Percentiles rank a stretch among this genome's conserved stretches.
phyloP scores from a whole-genome alignment of 768 basidiomycete genomes.

The Neoboletus subvelutipes region DNA sequence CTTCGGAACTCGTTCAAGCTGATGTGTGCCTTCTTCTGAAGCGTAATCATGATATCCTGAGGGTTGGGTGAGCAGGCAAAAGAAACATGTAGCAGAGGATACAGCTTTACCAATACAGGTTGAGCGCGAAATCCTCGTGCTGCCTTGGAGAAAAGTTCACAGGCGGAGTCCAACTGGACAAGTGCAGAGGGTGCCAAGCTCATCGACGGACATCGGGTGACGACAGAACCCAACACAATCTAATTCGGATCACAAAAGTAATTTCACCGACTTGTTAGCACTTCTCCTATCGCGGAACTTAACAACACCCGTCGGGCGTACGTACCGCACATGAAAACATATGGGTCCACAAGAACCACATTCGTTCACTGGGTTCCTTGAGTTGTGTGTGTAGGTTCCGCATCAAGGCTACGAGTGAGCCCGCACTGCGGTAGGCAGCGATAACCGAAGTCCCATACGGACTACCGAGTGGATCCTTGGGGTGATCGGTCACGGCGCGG shows the following conservation, averaged over 20 bases:
- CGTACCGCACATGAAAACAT: constrained; percentile 63
- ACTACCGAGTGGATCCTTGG: constrained; percentile 70
- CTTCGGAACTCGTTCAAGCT: constrained; percentile 63
- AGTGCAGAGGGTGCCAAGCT: constrained; percentile 74
- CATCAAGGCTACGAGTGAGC: constrained; percentile 69
- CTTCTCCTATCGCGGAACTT: constrained; percentile 11
- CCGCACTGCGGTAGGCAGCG: constrained; percentile 71
- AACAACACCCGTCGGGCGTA: constrained; percentile 10
- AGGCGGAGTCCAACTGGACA: constrained; percentile 71
- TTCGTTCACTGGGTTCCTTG: constrained; percentile 60
- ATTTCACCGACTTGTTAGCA: constrained; percentile 16
- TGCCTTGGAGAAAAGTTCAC: constrained; percentile 69
- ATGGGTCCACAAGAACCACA: constrained; percentile 55
- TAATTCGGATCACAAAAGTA: constrained; percentile 7
- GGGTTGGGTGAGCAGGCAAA: constrained; percentile 9
- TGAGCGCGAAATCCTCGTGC: constrained; percentile 63
- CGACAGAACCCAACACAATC: constrained; percentile 75
- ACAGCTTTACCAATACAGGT: constrained; percentile 55
- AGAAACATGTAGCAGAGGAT: background rate
- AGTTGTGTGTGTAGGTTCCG: constrained; percentile 64
- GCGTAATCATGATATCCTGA: constrained; percentile 61
- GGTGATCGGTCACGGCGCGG: constrained; percentile 68
- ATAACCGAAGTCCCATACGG: constrained; percentile 73
- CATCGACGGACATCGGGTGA: constrained; percentile 78
- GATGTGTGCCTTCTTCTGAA: constrained; percentile 65